Conservation (phyloP, 208 protist species). For the Novymonas esmeraldas region DNA sequence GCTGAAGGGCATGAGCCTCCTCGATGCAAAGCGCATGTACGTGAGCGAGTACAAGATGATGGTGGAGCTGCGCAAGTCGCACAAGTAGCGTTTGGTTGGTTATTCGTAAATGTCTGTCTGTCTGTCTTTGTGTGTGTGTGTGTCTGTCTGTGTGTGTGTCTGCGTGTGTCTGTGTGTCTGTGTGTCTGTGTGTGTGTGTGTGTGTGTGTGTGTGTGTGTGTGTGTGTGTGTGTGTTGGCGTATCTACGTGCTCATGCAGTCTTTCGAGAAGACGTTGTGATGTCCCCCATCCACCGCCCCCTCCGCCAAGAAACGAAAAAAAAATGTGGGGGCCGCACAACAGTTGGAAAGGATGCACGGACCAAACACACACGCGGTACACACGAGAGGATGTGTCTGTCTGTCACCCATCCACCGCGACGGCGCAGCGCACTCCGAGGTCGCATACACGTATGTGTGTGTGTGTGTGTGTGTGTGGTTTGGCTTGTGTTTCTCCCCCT, state of each 20-base stretch:
- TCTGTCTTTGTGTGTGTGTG: neutral
- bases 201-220: neutral
- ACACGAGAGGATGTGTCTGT: neutral
- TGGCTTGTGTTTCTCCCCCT: neutral
- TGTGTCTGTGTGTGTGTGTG: neutral
- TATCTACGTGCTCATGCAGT: too few species aligned
- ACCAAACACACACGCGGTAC: neutral
- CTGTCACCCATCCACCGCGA: neutral
- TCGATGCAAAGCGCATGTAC: constrained; percentile 89
- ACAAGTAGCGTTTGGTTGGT: neutral
- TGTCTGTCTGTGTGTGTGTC: neutral
- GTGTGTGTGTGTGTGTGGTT: neutral
- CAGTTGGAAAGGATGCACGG: too few species aligned
- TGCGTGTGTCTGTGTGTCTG: neutral
- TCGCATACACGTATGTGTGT: too few species aligned
- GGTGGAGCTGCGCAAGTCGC: constrained; percentile 25
- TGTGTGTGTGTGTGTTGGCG: neutral
- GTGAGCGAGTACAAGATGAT: constrained; percentile 63
- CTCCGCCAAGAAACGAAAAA: too few species aligned
- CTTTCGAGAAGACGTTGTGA: too few species aligned
- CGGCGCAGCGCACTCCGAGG: too few species aligned
- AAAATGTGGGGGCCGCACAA: too few species aligned
- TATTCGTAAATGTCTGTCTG: neutral
- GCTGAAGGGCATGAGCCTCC: constrained; percentile 76
- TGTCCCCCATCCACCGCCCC: too few species aligned